phyloP scores from a whole-genome alignment of 2,329 filamentous ascomycete genomes.

The Colletotrichum horii region DNA sequence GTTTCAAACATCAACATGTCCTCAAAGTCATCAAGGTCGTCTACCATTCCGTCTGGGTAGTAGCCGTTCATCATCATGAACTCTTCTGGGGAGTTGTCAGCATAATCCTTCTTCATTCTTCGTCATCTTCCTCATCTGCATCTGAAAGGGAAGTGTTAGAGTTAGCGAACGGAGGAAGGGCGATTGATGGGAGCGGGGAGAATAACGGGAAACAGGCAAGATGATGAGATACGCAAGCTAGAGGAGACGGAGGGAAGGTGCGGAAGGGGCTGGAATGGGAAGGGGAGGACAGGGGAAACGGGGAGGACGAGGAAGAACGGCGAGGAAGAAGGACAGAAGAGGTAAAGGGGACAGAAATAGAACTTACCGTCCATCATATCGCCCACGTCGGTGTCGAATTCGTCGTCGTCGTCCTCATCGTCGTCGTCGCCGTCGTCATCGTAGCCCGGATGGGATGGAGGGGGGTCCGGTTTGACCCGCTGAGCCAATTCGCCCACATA shows the following conservation, averaged over 20 bases:
- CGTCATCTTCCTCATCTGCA: background rate
- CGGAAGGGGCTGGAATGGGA: background rate
- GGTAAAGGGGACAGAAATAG: background rate
- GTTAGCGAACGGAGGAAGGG: background rate
- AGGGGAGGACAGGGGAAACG: background rate
- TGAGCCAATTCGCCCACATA: conserved; percentile 34
- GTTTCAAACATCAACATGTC: conserved; percentile 1
- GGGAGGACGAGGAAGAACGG: background rate
- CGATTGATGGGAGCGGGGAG: background rate
- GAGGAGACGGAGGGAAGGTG: background rate
- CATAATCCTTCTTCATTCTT: background rate
- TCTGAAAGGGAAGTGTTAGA: background rate
- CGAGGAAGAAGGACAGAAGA: background rate
- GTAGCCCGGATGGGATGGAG: background rate
- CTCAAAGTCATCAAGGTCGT: background rate
- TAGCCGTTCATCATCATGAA: background rate
- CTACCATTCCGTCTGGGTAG: background rate
- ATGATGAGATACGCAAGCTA: background rate
- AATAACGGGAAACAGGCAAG: background rate
- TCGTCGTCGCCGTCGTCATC: background rate
- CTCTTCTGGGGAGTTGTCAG: conserved; percentile 3
- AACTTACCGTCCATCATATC: conserved; percentile 13
- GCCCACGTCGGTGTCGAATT: background rate
- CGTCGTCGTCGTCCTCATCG: background rate
- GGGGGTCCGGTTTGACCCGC: conserved; percentile 18